Base-by-base conservation (phyloP, 306 rosid genomes). In the Ziziphus jujuba region DNA sequence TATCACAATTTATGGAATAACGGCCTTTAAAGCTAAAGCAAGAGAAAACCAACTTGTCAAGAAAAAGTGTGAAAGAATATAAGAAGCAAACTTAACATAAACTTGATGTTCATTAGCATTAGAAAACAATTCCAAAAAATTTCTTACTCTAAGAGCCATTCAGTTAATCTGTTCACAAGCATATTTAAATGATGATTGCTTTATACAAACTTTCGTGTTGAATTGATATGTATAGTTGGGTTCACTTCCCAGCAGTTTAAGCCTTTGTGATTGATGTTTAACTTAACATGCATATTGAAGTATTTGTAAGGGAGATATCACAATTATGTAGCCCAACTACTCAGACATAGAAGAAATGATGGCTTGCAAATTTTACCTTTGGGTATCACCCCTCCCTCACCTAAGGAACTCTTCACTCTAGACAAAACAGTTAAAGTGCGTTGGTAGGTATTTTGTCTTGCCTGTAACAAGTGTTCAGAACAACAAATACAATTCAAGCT, bases 391-490 rank as follows among this genome's bases (percentile, higher is more conserved):
- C 85, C 82, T 17, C 71, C 65, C 79, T 77, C 70, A n/a, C 76
- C 71, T 43, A 93, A 62, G 50, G 68, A 82, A 72, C 65, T 69
- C 73, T 80, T 78, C 69, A 88, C 86, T 83, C 96, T 81, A 59
- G 87, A 84, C 62, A 93, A 74, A 52, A 86, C 83, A 5, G 85
- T 78, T 77, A 88, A 80, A 23, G 89, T 80, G 66, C 87, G 88
- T 72, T 93, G 96, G 66, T 72, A 90, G 48, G 87, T 22, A 57
- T 75, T 83, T 78, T 90, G 97, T 43, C 81, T 81, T 72, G 91
- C 98, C 98, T 93, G 87, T 40, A 63, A 75, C 48, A 60, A 25
- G 43, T 35, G 38, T 67, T 56, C 24, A 59, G 25, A 52, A 76
- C 54, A 69, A 31, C 20, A 59, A 23, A 55, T 7, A 25, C 58